Conservation (phyloP, 495 filamentous ascomycete species). For the Cryomyces minteri region DNA sequence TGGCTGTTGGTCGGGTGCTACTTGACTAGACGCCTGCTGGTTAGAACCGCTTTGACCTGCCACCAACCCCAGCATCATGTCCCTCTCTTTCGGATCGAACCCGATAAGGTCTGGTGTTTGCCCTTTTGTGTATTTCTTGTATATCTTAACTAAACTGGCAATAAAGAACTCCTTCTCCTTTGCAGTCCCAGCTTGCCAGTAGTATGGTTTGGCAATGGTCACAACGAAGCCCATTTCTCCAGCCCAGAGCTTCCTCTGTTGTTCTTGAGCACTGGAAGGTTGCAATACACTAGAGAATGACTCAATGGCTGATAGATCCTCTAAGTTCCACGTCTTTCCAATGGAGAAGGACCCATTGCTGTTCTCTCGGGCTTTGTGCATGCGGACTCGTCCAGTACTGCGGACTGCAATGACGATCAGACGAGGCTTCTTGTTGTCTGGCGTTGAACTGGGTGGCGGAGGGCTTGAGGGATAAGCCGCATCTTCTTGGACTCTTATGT, state of each 20-base stretch:
- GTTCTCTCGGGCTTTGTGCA: slow-evolving; percentile 96
- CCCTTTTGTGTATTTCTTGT: slow-evolving; percentile 84
- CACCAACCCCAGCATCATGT: slow-evolving; percentile 37
- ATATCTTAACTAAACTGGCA: slow-evolving; percentile 85
- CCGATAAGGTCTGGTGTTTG: slow-evolving; percentile 60
- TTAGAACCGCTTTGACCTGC: no score
- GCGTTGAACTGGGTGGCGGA: slow-evolving; percentile 50
- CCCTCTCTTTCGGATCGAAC: slow-evolving; percentile 63
- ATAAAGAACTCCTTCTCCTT: slow-evolving; percentile 99
- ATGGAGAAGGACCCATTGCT: slow-evolving; percentile 86
- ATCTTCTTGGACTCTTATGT: slow-evolving; percentile 80
- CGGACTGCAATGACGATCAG: slow-evolving; percentile 84
- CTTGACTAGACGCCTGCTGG: no score
- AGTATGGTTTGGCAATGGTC: slow-evolving; percentile 82
- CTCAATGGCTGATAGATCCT: slow-evolving; percentile 65
- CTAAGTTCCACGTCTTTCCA: slow-evolving; percentile 91
- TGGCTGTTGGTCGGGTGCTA: no score
- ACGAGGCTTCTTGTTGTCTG: slow-evolving; percentile 67
- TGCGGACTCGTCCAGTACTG: slow-evolving; percentile 76
- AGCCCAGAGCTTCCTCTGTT: slow-evolving; percentile 58
- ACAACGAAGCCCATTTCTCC: slow-evolving; percentile 71
- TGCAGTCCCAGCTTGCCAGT: slow-evolving; percentile 78
- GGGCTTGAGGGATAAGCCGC: slow-evolving; percentile 67
- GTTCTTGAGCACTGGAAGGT: slow-evolving; percentile 33
- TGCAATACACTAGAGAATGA: slow-evolving; percentile 41